Base-by-base conservation (phyloP, 306 rosid species). In the Fragaria iinumae region DNA sequence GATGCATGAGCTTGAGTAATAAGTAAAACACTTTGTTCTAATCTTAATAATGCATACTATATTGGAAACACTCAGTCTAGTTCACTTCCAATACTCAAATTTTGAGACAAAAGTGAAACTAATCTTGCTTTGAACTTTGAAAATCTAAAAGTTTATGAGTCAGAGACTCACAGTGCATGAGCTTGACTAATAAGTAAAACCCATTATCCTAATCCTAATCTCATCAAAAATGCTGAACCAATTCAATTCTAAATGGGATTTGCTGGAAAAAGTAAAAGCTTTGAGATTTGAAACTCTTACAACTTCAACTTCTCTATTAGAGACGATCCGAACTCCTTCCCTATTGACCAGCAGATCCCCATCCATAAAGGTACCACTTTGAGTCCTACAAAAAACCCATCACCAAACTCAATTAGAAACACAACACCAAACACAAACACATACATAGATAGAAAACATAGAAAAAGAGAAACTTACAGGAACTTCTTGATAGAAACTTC, bases 271-370 rank as follows among this genome's bases (percentile, higher is more conserved):
- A 56, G 6, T 17, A 71, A 13, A 41, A 70, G 50, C 49, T 20
- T 13, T 16, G 49, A 70, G 45, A 5, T 49, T 71, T 29, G 57
- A 75, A 48, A 23, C 74, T 50, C 78, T 87, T 88, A 96, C 99
- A 62, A 90, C 91, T 81, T 96, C 97, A 32, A 89, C 90, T 87
- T 88, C 97, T 78, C 80, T 80, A 65, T 87, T 83, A 78, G 99
- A 71, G 20, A 96, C 91, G 84, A 96, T 77, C 80, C 99, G 92
- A 83, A 96, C 97, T 32, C 99, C 99, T 76, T 92, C 93, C 60
- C 84, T 88, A 70, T 96, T 92, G 25, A 96, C 99, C 41, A 96
- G 97, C 74, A 96, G 97, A 91, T 96, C 96, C 69, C 96, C 99
- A 69, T 91, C 96, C 87, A 66, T 88, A 89, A 96, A 96, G 32